Percentiles rank a stretch among this genome's conserved stretches.
Evolutionary conservation across 163 green algal genomes (phyloP).

Genomic region (Scenedesmus sp.): DNA sequence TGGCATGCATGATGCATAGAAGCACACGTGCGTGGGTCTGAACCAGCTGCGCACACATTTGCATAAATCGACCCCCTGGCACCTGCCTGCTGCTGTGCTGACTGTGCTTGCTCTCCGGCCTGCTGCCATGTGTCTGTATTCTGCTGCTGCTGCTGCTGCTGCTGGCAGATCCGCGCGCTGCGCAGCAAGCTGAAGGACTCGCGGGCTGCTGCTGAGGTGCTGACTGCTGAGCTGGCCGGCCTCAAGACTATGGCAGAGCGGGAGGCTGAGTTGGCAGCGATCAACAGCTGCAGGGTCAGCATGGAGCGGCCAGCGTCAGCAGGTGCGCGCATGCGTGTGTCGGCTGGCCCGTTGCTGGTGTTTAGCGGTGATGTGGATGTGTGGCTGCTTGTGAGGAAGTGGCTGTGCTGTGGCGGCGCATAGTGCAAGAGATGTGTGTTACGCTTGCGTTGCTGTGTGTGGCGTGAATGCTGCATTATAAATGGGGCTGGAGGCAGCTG

Average conservation of each 20-base stretch:
- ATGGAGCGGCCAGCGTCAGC: constrained; percentile 10
- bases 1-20: neutral
- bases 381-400: too few relatives aligned
- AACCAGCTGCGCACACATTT: too few relatives aligned
- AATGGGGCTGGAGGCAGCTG: too few relatives aligned
- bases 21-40: too few relatives aligned
- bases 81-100: neutral
- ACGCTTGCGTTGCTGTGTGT: too few relatives aligned
- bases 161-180: constrained; percentile 18
- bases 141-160: neutral
- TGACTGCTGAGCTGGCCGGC: constrained; percentile 6
- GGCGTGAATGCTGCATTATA: too few relatives aligned
- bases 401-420: too few relatives aligned
- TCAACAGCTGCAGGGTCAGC: constrained; percentile 22
- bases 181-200: constrained; percentile 17
- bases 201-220: neutral
- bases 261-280: constrained; percentile 10
- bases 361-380: neutral
- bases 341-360: neutral
- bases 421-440: too few relatives aligned
- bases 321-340: neutral
- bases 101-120: neutral
- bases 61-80: too few relatives aligned
- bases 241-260: constrained; percentile 37
- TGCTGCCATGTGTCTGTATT: neutral